A percentile compares a stretch with the other conserved stretches of the same genome.
These are phyloP conservation scores for Calocera viscosa DNA, from an alignment of 768 basidiomycete genomes.

Conservation along the genomic window DNA sequence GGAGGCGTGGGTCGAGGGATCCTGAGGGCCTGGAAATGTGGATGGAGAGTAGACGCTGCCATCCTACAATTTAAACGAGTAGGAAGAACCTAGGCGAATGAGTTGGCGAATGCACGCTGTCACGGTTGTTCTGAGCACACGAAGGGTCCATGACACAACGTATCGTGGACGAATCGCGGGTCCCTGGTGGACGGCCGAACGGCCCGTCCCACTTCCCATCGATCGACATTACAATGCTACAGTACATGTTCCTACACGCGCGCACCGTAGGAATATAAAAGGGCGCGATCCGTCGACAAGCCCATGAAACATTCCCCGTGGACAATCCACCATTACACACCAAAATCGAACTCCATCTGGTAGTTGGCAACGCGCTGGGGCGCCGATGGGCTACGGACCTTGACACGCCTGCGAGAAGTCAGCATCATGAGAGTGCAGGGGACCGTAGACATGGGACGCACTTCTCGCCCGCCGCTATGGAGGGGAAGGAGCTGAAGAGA, in stretches of 20 bases:
- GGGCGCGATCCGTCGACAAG: background rate
- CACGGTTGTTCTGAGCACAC: no score
- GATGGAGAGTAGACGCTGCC: no score
- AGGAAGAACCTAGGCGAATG: no score
- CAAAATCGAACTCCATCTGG: slow-evolving; percentile 6
- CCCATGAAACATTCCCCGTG: background rate
- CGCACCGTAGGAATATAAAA: background rate
- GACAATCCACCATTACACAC: background rate
- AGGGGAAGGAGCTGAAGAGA: slow-evolving; percentile 90
- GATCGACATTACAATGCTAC: no score
- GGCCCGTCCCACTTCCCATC: no score
- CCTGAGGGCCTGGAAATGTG: no score
- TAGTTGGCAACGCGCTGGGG: slow-evolving; percentile 39
- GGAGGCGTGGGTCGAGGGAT: no score
- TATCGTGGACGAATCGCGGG: no score
- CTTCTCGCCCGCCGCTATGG: slow-evolving; percentile 93
- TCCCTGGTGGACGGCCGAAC: no score
- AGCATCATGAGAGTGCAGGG: background rate
- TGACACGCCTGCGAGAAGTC: slow-evolving; percentile 46
- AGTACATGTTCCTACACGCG: background rate
- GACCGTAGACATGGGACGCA: slow-evolving; percentile 29
- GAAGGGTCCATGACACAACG: no score
- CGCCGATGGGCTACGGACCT: slow-evolving; percentile 70
- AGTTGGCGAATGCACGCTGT: no score
- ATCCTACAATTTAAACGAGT: no score